Conservation (phyloP, 2,329 filamentous ascomycete genomes). For the Nannizziopsis arthrosporioides region DNA sequence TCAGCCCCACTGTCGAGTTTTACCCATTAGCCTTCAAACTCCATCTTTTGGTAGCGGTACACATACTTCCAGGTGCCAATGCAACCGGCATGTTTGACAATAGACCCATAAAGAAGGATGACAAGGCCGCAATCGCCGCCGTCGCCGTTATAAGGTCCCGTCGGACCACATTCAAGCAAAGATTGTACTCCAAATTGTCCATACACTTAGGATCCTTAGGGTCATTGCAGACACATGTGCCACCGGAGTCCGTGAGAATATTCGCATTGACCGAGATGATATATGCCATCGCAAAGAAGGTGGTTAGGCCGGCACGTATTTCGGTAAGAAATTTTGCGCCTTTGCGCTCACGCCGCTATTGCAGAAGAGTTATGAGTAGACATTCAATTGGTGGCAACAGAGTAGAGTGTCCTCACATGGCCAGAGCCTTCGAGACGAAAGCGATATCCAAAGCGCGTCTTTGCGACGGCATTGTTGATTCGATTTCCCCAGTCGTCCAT, state of each 20-base stretch:
- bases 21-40: neutral
- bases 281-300: conserved; percentile 71
- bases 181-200: conserved; percentile 35
- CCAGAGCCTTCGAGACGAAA: conserved; percentile 74
- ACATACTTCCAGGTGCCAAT: conserved; percentile 53
- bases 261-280: conserved; percentile 61
- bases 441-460: conserved; percentile 54
- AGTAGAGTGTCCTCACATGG: conserved; percentile 47
- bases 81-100: conserved; percentile 70
- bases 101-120: conserved; percentile 72
- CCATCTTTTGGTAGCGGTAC: neutral
- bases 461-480: conserved; percentile 49
- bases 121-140: conserved; percentile 66
- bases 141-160: conserved; percentile 76
- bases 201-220: conserved; percentile 39
- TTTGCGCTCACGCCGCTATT: conserved; percentile 56
- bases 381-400: neutral
- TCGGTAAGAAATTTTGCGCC: conserved; percentile 72
- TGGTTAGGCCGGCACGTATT: conserved; percentile 68
- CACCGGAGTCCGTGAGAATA: conserved; percentile 60
- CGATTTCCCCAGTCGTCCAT: conserved; percentile 34
- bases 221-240: conserved; percentile 60
- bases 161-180: conserved; percentile 47
- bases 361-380: neutral
- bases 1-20: conserved; percentile 54